These are phyloP conservation scores for Coprinopsis sp. DNA, from an alignment of 768 basidiomycete species.

Conservation along the genomic window DNA sequence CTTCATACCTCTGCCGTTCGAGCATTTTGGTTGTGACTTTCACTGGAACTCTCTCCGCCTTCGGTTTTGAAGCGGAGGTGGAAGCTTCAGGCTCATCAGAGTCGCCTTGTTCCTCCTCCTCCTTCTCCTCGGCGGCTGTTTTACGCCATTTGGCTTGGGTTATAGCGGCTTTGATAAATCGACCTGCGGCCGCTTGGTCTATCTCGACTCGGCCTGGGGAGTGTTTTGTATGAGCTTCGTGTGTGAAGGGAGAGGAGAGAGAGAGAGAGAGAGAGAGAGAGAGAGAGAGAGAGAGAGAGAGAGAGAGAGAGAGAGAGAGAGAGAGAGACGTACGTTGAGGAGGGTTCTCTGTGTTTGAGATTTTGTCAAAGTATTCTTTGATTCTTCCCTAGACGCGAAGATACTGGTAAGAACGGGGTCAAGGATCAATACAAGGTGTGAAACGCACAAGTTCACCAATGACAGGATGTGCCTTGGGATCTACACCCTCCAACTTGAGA, in stretches of 20 bases:
- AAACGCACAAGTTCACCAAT: constrained; percentile 60
- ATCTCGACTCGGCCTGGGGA: constrained; percentile 41
- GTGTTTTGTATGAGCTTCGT: constrained; percentile 4
- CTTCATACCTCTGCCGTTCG: constrained; percentile 62
- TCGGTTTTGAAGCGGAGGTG: no score
- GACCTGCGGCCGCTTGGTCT: constrained; percentile 73
- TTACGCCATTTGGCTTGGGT: constrained; percentile 48
- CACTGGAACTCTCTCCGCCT: constrained; percentile 43
- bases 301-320: no score
- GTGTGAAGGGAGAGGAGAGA: background rate
- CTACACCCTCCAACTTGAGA: constrained; percentile 72
- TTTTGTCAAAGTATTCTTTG: constrained; percentile 78
- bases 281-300: no score
- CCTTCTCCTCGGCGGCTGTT: constrained; percentile 28
- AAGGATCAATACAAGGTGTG: background rate
- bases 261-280: no score
- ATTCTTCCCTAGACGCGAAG: constrained; percentile 57
- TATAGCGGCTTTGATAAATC: constrained; percentile 85
- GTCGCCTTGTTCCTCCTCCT: constrained; percentile 19
- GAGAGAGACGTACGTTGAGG: constrained; percentile 41
- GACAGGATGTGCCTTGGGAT: constrained; percentile 75
- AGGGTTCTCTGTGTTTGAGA: constrained; percentile 68
- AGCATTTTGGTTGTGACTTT: constrained; percentile 71
- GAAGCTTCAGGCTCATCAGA: no score
- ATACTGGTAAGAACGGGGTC: background rate